Evolutionary conservation across 345 rosid species (phyloP).

Genomic region (Linum tenue): DNA sequence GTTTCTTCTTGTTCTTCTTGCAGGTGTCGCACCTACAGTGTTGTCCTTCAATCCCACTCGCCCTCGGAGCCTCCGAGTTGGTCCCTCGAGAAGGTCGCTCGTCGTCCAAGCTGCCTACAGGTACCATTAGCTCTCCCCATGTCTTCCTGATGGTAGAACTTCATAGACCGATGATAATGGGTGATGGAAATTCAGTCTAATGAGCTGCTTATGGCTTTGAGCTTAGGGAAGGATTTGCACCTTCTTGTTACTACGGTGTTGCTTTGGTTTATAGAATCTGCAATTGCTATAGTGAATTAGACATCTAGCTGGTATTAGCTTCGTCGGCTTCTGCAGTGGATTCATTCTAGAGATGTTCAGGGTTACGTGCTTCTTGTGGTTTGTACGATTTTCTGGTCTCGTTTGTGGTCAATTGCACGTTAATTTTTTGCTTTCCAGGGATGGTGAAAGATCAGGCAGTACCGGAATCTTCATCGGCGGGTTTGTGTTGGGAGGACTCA

Average conservation of each 20-base stretch:
- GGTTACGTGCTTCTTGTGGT: too few species aligned
- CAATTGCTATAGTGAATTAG: neutral
- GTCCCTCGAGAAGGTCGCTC: slow-evolving; percentile 37
- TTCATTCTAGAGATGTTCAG: too few species aligned
- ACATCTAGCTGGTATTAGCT: neutral
- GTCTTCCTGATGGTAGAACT: too few species aligned
- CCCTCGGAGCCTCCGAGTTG: slow-evolving; percentile 28
- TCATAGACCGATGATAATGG: too few species aligned
- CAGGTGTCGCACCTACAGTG: slow-evolving; percentile 23
- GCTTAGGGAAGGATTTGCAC: too few species aligned
- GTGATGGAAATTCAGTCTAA: too few species aligned
- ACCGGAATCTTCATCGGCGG: slow-evolving; percentile 73
- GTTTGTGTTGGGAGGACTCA: slow-evolving; percentile 78
- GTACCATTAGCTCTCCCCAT: slow-evolving; percentile 20
- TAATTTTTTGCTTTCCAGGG: slow-evolving; percentile 31
- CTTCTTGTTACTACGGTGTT: too few species aligned
- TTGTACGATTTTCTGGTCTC: too few species aligned
- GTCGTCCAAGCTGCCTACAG: slow-evolving; percentile 60
- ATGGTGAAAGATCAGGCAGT: slow-evolving; percentile 42
- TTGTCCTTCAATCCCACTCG: slow-evolving; percentile 39
- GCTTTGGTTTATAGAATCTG: too few species aligned
- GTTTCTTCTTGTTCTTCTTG: slow-evolving; percentile 6
- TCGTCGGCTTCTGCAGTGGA: too few species aligned
- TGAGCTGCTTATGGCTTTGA: too few species aligned
- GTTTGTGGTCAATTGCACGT: too few species aligned